Conservation (phyloP, 805 yeast species). For the Saccharomycopsis capsularis region DNA sequence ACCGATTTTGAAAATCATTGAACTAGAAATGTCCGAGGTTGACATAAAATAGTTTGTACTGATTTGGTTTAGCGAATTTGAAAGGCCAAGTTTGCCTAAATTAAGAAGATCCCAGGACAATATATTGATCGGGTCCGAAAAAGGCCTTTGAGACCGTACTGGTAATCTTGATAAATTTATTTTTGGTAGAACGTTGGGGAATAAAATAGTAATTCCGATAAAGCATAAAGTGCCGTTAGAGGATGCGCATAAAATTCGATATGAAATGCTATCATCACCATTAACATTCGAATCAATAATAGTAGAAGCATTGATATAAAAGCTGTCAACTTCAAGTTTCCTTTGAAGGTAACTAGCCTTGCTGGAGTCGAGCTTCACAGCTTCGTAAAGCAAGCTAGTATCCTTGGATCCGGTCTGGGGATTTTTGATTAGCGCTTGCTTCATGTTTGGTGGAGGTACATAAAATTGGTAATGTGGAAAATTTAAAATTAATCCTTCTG, state of each 20-base stretch:
- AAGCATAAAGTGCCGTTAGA: too few relatives aligned
- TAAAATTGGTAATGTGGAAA: background rate
- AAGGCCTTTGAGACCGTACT: too few relatives aligned
- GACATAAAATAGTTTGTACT: slow-evolving; percentile 1
- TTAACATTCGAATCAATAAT: background rate
- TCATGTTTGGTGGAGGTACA: background rate
- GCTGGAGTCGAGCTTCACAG: background rate
- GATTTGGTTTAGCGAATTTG: background rate
- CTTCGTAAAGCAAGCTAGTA: background rate
- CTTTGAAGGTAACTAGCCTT: background rate
- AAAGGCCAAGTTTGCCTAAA: background rate
- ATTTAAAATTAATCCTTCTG: background rate
- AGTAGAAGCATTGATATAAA: background rate
- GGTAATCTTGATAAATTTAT: too few relatives aligned
- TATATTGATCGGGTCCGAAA: too few relatives aligned
- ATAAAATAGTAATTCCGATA: too few relatives aligned
- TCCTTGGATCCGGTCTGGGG: too few relatives aligned
- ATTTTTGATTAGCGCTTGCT: background rate
- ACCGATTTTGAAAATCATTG: slow-evolving; percentile 2
- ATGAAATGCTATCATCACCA: background rate
- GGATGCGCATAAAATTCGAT: background rate
- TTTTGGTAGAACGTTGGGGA: too few relatives aligned
- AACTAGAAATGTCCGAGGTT: background rate
- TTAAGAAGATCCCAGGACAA: background rate
- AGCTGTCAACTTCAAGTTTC: background rate